Evolutionary conservation across 2,329 filamentous ascomycete genomes (phyloP), one percentile per base, ranked within the genome.

Genomic region (Fusarium cyanostomum): DNA sequence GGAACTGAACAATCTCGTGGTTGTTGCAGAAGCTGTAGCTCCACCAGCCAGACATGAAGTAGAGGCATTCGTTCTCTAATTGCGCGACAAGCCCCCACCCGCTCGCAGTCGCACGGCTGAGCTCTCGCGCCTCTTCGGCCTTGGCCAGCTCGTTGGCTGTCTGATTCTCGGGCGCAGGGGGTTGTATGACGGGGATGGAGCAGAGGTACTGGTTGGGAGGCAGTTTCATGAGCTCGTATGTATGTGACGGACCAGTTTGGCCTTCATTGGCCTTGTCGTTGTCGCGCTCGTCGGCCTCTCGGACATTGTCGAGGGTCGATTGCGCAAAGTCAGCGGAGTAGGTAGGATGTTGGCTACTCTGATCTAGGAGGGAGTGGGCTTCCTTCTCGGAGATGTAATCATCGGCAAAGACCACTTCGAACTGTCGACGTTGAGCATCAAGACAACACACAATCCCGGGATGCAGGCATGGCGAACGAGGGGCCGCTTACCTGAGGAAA

Each of bases 21-120:
- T 92, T 92, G 78, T 96, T 95, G 81, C 94, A 97, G 76, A 97
- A 97, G 69, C 89, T 91, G 78, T 97, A 97, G 72, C 91, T 95
- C 94, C 94, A 97, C 94, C 94, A 97, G 0, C 94, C 94, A 1
- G 88, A 91, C 65, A 93, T 80, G 64, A 83, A 86, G 79, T 94
- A 96, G 63, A 97, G 85, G 75, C 94, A 97, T 4, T 89, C 90
- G 50, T 94, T 86, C 54, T 95, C 86, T 77, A 97, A 89, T 24
- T 89, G 87, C 64, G 86, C 85, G 46, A 97, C 81, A 18, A 97
- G 82, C 71, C 95, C 90, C 84, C 92, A 91, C 7, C 94, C 94
- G 44, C 88, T 88, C 28, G 87, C 84, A 2, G 89, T 91, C 1
- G 93, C 94, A 24, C 91, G 87, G 35, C 84, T 86, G 9, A 96